These are phyloP conservation scores for Calonectria fujianensis DNA, from an alignment of 2,329 filamentous ascomycete species.

Conservation along the genomic window DNA sequence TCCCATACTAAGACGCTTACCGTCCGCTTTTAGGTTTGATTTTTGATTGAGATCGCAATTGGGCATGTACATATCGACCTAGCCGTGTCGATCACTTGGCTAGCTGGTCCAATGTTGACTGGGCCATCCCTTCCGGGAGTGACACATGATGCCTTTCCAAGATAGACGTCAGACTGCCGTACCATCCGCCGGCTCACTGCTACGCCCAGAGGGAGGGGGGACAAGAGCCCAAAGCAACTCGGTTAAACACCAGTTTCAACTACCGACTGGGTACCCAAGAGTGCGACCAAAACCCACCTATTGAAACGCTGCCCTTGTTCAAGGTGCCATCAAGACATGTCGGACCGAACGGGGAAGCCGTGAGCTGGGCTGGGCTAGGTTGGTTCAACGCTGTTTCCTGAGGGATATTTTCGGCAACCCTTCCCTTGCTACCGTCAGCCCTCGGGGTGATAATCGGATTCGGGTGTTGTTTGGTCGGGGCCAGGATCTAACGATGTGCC, in stretches of 20 bases:
- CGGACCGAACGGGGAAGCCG: constrained; percentile 9
- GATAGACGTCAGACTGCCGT: neutral
- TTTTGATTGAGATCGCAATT: neutral
- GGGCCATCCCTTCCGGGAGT: neutral
- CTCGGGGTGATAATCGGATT: constrained; percentile 13
- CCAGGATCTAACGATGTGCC: constrained; percentile 19
- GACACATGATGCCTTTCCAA: neutral
- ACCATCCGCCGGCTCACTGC: constrained; percentile 1
- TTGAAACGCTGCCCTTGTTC: constrained; percentile 15
- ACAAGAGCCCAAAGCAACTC: neutral
- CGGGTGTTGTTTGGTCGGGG: neutral
- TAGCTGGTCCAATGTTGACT: neutral
- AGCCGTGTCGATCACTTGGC: neutral
- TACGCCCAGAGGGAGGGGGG: neutral
- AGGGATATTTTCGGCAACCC: constrained; percentile 7
- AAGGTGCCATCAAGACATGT: constrained; percentile 5
- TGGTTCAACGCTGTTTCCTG: constrained; percentile 5
- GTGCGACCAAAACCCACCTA: neutral
- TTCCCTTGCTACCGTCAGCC: neutral
- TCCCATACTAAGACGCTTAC: neutral
- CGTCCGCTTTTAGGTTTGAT: neutral
- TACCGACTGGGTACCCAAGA: neutral
- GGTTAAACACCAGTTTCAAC: neutral
- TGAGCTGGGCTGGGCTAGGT: neutral
- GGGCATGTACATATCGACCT: neutral